Conservation (phyloP, 106 monocot genomes). For the Phalaenopsis equestris region DNA sequence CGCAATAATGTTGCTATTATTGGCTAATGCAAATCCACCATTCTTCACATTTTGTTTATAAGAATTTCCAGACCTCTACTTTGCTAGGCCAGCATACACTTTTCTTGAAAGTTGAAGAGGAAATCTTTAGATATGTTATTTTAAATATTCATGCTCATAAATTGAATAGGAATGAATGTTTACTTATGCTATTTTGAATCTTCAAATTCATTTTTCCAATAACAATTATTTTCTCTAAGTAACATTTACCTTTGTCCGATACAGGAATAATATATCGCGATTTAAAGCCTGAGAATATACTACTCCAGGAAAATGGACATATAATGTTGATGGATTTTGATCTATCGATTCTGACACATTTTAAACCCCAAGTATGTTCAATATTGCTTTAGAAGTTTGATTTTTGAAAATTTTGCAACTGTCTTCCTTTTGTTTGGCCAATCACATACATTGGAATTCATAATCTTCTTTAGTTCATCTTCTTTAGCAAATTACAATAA, state of each 20-base stretch:
- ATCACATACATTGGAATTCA: too few species aligned
- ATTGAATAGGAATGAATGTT: neutral
- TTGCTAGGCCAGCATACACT: neutral
- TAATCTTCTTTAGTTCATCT: neutral
- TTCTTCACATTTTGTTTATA: neutral
- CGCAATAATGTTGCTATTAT: neutral
- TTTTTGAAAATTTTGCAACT: neutral
- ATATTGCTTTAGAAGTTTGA: neutral
- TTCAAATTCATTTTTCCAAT: slow-evolving; percentile 5
- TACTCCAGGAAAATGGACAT: slow-evolving; percentile 93
- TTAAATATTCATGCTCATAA: neutral
- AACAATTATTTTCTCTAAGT: neutral
- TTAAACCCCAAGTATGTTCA: slow-evolving; percentile 72
- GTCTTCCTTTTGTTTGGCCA: neutral
- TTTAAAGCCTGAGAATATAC: slow-evolving; percentile 95
- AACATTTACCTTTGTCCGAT: slow-evolving; percentile 5
- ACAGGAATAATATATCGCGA: slow-evolving; percentile 96
- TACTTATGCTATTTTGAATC: neutral
- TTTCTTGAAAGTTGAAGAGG: neutral
- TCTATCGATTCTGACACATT: slow-evolving; percentile 79
- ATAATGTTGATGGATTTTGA: slow-evolving; percentile 86
- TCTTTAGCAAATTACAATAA: neutral
- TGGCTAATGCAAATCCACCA: neutral
- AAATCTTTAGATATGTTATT: neutral
- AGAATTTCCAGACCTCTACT: neutral